Conservation (phyloP, 1,284 basidiomycete genomes). For the Puccinia hordei region DNA sequence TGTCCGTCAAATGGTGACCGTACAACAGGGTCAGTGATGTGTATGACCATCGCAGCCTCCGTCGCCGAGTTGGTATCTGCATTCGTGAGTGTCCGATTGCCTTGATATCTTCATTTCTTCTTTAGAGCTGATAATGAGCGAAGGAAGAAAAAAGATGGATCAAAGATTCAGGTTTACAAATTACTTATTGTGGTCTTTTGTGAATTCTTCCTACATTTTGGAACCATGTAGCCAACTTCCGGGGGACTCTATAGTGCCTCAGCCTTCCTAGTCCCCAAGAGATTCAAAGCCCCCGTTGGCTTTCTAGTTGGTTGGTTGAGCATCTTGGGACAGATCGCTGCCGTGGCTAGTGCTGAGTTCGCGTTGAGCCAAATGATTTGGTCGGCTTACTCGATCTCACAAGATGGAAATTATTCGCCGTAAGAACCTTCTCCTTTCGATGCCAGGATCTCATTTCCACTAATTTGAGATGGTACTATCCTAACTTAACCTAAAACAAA, state of each 20-base stretch:
- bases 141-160: neutral
- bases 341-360: constrained; percentile 82
- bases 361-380: constrained; percentile 87
- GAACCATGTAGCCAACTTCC: constrained; percentile 69
- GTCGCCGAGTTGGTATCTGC: constrained; percentile 41
- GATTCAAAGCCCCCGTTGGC: constrained; percentile 67
- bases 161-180: too few species aligned
- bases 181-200: neutral
- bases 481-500: neutral
- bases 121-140: neutral
- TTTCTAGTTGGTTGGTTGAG: constrained; percentile 66
- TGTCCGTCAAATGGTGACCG: neutral
- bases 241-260: constrained; percentile 80
- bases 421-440: constrained; percentile 5
- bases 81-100: constrained; percentile 19
- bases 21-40: constrained; percentile 35
- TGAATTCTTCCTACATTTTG: too few species aligned
- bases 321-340: constrained; percentile 80
- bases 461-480: neutral
- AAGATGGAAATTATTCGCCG: constrained; percentile 57
- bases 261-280: constrained; percentile 71
- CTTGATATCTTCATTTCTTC: neutral
- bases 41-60: constrained; percentile 27
- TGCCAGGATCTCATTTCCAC: neutral
- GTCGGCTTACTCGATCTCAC: constrained; percentile 64